phyloP scores from a whole-genome alignment of 805 yeast genomes.

The Peterozyma xylosa region DNA sequence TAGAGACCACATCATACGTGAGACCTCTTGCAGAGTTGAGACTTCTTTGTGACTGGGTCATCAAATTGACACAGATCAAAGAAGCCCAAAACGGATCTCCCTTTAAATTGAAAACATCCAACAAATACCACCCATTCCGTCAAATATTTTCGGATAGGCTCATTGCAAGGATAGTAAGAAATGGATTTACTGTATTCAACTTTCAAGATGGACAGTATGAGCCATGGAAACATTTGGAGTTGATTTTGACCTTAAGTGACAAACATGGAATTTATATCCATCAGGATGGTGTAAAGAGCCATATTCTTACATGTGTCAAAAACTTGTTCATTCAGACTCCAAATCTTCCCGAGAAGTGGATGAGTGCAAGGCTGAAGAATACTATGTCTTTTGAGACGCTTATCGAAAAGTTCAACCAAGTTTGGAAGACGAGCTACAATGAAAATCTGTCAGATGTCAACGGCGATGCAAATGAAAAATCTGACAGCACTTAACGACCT shows the following conservation, averaged over 20 bases:
- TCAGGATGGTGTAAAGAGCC: neutral
- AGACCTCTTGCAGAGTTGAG: slow-evolving; percentile 10
- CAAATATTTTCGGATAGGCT: slow-evolving; percentile 12
- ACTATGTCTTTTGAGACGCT: neutral
- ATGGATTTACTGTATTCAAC: neutral
- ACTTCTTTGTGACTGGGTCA: slow-evolving; percentile 9
- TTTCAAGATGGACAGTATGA: neutral
- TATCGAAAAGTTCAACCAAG: slow-evolving; percentile 2
- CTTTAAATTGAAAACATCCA: slow-evolving; percentile 6
- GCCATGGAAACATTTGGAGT: slow-evolving; percentile 17
- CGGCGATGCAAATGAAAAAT: no score
- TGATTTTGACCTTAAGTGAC: slow-evolving; percentile 11
- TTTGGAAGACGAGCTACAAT: slow-evolving; percentile 2
- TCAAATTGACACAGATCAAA: neutral
- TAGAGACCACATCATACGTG: slow-evolving; percentile 7
- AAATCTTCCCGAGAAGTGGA: neutral
- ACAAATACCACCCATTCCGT: slow-evolving; percentile 12
- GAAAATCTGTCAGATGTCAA: no score
- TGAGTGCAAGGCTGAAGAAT: neutral
- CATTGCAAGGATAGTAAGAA: slow-evolving; percentile 11
- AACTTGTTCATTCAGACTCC: neutral
- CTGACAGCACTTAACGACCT: no score
- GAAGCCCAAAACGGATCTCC: neutral
- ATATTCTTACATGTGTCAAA: neutral
- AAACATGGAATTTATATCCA: slow-evolving; percentile 12